Evolutionary conservation across 805 yeast species (phyloP), one percentile per base, ranked within the genome.

Genomic region (Schwanniomyces sp.): DNA sequence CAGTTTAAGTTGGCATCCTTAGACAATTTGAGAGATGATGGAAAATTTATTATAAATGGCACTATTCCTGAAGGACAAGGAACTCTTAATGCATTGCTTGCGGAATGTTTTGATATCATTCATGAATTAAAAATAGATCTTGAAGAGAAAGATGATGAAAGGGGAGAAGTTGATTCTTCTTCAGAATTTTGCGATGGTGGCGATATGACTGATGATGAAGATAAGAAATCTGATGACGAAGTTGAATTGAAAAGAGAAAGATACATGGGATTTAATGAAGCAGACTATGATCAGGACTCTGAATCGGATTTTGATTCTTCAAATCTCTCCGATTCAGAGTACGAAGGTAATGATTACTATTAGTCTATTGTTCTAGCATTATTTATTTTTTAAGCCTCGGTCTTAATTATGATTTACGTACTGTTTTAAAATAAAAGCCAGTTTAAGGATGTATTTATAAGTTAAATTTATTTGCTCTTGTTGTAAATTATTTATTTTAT

Each of bases 21-120:
- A 50, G 99, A 94, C 64, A 88, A 91, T 59, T 63, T 86, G 61
- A 81, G 97, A 61, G 77, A 72, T 11, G 98, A 94, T 63, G 99
- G 99, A 7, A 92, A 89, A 71, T 94, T 94, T 59, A 82, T 87
- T 61, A 86, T 90, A 40, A 89, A 88, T 51, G 88, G 84, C 44
- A 88, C 89, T 53, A 86, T 94, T 38, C 99, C 99, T 2, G 98
- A 94, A 64, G 99, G 99, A 10, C 99, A 94, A 68, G 99, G 97
- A 5, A 83, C 96, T n/a, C 74, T 94, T 52, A 91, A 84, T 64
- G 96, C 96, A 0, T 70, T 92, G 48, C 73, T 92, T 43, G 94
- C 96, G 3, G 97, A 91, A 63, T 92, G 98, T 66, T 94, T 90
- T 64, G 99, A 94, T 65, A 86, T 92, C 49, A 77, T 88, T 41